These are phyloP conservation scores for Plasmodium gaboni DNA, from an alignment of 169 alveolate species.

Conservation along the genomic window DNA sequence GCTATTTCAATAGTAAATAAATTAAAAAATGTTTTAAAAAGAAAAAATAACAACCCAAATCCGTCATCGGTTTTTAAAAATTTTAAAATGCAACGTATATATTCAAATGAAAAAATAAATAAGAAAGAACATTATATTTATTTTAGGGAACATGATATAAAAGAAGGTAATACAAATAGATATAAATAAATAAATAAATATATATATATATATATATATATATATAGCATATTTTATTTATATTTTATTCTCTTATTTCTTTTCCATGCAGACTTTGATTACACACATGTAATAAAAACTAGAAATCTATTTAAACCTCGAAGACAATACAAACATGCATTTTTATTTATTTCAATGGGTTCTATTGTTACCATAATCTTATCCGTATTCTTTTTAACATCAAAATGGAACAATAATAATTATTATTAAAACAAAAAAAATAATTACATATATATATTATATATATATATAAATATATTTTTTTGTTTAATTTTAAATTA, in stretches of 20 bases:
- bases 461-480: background rate
- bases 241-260: background rate
- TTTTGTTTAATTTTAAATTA: background rate
- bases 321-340: slow-evolving; percentile 16
- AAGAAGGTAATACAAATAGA: slow-evolving; percentile 23
- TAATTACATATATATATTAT: background rate
- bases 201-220: background rate
- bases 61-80: slow-evolving; percentile 64
- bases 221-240: background rate
- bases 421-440: slow-evolving; percentile 9
- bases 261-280: slow-evolving; percentile 26
- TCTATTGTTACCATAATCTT: slow-evolving; percentile 47
- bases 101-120: slow-evolving; percentile 59
- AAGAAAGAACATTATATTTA: slow-evolving; percentile 74
- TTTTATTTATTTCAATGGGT: slow-evolving; percentile 34
- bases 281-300: slow-evolving; percentile 32
- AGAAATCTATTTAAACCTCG: slow-evolving; percentile 37
- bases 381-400: slow-evolving; percentile 44
- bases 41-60: background rate
- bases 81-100: slow-evolving; percentile 65
- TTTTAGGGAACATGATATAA: slow-evolving; percentile 72
- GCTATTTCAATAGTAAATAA: slow-evolving; percentile 15
- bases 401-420: slow-evolving; percentile 46
- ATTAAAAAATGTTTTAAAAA: slow-evolving; percentile 29
- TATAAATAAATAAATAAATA: background rate